Base-by-base conservation (phyloP, 2,329 filamentous ascomycete species). In the Fusarium poae region DNA sequence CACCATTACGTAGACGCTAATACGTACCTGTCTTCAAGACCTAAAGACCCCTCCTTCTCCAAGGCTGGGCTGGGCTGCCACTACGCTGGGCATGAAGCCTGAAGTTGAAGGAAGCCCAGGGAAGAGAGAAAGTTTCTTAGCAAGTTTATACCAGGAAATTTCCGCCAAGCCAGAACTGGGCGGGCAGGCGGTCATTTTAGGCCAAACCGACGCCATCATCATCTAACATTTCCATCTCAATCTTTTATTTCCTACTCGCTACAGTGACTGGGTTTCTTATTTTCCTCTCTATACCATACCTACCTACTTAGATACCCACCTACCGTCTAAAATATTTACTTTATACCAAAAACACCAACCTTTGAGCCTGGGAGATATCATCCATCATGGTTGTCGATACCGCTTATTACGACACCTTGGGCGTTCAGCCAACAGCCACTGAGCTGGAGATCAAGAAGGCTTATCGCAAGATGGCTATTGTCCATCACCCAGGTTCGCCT, bases 391-490 rank as follows among this genome's bases (percentile, higher is more conserved):
- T 96, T 74, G 92, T 91, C 75, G 93, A 97, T 80, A 97, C 93
- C 61, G 83, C 88, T 73, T 97, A 97, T 82, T 97, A 97, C 81
- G 94, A 97, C 81, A 89, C 89, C 73, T 85, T 97, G 39, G 92
- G 92, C 77, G 94, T 97, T 75, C 85, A 90, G 82, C 91, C 93
- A 71, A 93, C 91, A 57, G 95, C 94, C 30, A 91, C 92, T 39
- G 92, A 95, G 79, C 87, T 97, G 51, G 94, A 97, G 79, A 97
- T 97, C 82, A 97, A 97, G 81, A 97, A 97, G 83, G 94, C 94
- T 29, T 97, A 97, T 82, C 89, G 94, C 78, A 97, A 95, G 82
- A 87, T 96, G 72, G 96, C 96, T 73, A 97, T 98, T 79, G 88
- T 94, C 72, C 93, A 97, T 76, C 95, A 97, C 80, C 93, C 93